Conservation (phyloP, 23 red algal genomes). For the Gracilaria vermiculophylla region DNA sequence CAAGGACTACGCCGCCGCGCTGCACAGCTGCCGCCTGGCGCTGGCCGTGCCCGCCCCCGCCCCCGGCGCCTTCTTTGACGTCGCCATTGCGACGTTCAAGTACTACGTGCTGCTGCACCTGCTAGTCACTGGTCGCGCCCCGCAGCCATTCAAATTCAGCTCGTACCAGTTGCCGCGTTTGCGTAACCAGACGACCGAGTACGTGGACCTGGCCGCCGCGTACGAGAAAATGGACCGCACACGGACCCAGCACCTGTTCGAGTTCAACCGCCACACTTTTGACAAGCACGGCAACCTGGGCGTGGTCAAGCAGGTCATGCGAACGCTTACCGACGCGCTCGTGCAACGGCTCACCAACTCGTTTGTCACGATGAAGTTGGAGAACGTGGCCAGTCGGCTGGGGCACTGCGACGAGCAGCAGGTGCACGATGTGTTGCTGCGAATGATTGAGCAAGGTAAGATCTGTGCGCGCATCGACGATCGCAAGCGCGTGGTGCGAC, state of each 20-base stretch:
- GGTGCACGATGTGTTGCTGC: conserved; percentile 26
- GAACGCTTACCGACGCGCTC: conserved; percentile 20
- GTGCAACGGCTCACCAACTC: conserved; percentile 42
- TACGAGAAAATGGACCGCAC: conserved; percentile 16
- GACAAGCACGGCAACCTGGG: conserved; percentile 50
- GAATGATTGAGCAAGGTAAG: conserved; percentile 28
- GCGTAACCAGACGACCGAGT: conserved; percentile 34
- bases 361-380: conserved; percentile 53
- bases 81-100: conserved; percentile 31
- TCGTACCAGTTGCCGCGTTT: conserved; percentile 21
- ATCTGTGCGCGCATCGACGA: conserved; percentile 53
- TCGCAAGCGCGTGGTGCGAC: conserved; percentile 31
- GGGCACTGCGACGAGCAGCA: conserved; percentile 8
- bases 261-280: conserved; percentile 34
- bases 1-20: conserved; percentile 31
- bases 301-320: conserved; percentile 60
- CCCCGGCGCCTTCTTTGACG: conserved; percentile 10
- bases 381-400: conserved; percentile 6
- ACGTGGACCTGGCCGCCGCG: conserved; percentile 36
- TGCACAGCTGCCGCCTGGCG: conserved; percentile 55
- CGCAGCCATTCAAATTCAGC: conserved; percentile 26
- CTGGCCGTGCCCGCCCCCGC: conserved; percentile 36
- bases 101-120: conserved; percentile 43
- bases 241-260: conserved; percentile 19
- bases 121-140: conserved; percentile 17